Evolutionary conservation across 1,284 basidiomycete genomes (phyloP).

Genomic region (Microbotryum violaceum): DNA sequence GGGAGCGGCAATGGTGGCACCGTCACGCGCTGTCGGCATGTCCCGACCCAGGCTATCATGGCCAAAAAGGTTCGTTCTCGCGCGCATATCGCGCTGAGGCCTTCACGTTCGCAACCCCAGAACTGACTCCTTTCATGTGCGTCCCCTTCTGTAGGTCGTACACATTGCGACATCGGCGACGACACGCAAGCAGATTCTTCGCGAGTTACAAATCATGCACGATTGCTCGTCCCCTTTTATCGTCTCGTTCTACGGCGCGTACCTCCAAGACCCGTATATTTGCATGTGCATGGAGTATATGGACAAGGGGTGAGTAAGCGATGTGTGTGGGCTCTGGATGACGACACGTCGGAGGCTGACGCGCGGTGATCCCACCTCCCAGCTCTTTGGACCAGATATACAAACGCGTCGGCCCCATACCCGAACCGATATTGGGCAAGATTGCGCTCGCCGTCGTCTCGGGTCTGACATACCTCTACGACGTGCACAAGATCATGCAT

Average conservation of each 20-base stretch:
- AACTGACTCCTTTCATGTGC: not conserved
- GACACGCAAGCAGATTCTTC: conserved; percentile 94
- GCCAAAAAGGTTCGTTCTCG: conserved; percentile 68
- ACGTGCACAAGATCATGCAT: conserved; percentile 98
- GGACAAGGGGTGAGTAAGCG: conserved; percentile 54
- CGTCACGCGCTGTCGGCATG: conserved; percentile 88
- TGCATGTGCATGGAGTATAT: conserved; percentile 98
- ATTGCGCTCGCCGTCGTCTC: conserved; percentile 88
- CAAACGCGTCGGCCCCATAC: conserved; percentile 82
- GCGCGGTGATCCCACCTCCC: not conserved
- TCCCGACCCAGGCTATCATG: conserved; percentile 82
- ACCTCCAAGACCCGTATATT: conserved; percentile 90
- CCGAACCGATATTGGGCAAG: conserved; percentile 79
- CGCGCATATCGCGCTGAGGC: not conserved
- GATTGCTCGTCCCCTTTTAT: conserved; percentile 90
- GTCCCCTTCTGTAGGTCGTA: conserved; percentile 59
- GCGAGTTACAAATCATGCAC: conserved; percentile 97
- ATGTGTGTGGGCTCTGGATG: not conserved
- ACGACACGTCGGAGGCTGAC: not conserved
- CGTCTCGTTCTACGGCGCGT: conserved; percentile 93
- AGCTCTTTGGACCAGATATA: conserved; percentile 80
- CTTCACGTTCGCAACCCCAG: too few species aligned
- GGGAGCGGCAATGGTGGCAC: conserved; percentile 98
- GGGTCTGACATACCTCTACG: conserved; percentile 95
- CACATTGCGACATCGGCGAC: conserved; percentile 95